phyloP scores from a whole-genome alignment of 2,329 filamentous ascomycete species.

The Monilinia fructicola region DNA sequence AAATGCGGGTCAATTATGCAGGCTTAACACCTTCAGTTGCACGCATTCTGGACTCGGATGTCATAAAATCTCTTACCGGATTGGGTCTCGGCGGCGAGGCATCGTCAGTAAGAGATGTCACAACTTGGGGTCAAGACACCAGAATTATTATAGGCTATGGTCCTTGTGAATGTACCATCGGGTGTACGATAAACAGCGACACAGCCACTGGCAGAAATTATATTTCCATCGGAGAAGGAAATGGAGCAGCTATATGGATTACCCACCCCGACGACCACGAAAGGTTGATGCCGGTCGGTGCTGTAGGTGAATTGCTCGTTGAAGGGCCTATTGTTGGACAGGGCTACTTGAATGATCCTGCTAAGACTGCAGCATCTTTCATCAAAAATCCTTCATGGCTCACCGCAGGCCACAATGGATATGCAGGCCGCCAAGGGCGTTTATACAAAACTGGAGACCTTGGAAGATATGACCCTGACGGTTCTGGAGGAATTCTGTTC shows the following conservation, averaged over 20 bases:
- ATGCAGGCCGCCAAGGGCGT: conserved; percentile 44
- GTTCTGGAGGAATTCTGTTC: conserved; percentile 49
- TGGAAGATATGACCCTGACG: conserved; percentile 53
- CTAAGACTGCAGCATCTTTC: conserved; percentile 59
- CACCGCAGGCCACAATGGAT: conserved; percentile 1
- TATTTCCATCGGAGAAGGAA: conserved; percentile 27
- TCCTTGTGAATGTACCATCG: conserved; percentile 37
- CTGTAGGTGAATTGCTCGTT: conserved; percentile 37
- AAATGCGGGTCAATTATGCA: conserved; percentile 33
- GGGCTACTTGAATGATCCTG: conserved; percentile 59
- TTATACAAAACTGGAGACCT: conserved; percentile 63
- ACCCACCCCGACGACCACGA: conserved; percentile 30
- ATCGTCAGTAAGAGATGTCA: conserved; percentile 43
- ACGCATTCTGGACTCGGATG: conserved; percentile 31
- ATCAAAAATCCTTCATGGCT: conserved; percentile 55
- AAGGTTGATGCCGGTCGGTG: conserved; percentile 32
- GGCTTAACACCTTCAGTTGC: conserved; percentile 39
- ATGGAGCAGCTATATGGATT: conserved; percentile 43
- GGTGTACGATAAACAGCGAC: conserved; percentile 20
- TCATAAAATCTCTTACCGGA: conserved; percentile 32
- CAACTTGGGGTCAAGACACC: conserved; percentile 42
- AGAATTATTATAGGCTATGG: conserved; percentile 48
- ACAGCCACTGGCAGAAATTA: conserved; percentile 26
- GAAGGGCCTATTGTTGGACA: conserved; percentile 59
- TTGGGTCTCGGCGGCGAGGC: conserved; percentile 38